phyloP scores from a whole-genome alignment of 208 protist genomes.

The Leishmania tropica region DNA sequence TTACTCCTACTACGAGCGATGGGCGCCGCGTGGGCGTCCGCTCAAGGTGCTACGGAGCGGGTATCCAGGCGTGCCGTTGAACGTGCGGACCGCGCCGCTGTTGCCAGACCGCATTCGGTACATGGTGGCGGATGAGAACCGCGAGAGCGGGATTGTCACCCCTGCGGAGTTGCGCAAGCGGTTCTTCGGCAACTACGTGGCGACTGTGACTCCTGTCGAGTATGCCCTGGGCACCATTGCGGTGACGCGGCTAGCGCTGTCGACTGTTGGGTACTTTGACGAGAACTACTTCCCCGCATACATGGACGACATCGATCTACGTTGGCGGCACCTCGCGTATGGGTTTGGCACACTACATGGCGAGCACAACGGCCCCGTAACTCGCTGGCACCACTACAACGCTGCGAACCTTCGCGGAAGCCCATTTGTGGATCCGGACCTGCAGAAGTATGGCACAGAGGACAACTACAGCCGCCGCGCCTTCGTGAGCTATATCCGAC shows the following conservation, averaged over 20 bases:
- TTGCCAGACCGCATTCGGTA: constrained; percentile 46
- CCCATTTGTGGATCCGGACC: not conserved
- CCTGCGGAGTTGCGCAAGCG: constrained; percentile 9
- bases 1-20: constrained; percentile 33
- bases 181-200: constrained; percentile 34
- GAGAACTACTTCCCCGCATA: constrained; percentile 54
- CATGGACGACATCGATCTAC: constrained; percentile 47
- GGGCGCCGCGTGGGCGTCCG: constrained; percentile 32
- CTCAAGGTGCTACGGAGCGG: constrained; percentile 41
- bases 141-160: not conserved
- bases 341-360: constrained; percentile 3
- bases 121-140: constrained; percentile 27
- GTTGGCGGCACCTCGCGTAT: constrained; percentile 24
- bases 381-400: constrained; percentile 33
- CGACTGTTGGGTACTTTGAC: constrained; percentile 40
- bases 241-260: constrained; percentile 38
- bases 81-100: constrained; percentile 37
- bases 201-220: constrained; percentile 22
- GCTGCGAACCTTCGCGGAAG: constrained; percentile 25
- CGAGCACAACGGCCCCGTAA: not conserved
- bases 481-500: constrained; percentile 11
- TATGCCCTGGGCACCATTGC: constrained; percentile 18
- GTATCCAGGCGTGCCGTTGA: constrained; percentile 32
- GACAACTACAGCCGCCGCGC: constrained; percentile 26
- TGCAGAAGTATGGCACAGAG: constrained; percentile 26